Evolutionary conservation across 495 filamentous ascomycete genomes (phyloP).

Genomic region (Ramalina peruviana): DNA sequence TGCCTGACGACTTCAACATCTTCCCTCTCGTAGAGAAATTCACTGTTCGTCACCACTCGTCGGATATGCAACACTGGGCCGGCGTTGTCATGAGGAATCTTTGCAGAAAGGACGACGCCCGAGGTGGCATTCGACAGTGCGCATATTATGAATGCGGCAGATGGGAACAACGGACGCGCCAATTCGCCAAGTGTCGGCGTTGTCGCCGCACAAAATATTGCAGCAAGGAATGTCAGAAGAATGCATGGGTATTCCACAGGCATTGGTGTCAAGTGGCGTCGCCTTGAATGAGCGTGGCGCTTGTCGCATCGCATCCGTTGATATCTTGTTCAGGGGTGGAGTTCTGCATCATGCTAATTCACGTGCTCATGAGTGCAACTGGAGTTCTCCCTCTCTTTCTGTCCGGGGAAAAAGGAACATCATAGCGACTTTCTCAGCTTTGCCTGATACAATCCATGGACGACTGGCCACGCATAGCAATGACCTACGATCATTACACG

Average conservation of each 20-base stretch:
- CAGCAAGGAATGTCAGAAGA: conserved; percentile 99
- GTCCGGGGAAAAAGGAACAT: no score
- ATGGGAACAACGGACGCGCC: conserved; percentile 90
- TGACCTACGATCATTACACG: no score
- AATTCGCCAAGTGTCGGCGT: conserved; percentile 94
- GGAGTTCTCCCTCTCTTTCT: not conserved
- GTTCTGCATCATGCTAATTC: no score
- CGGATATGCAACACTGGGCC: conserved; percentile 99
- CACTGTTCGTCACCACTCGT: conserved; percentile 83
- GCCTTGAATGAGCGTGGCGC: conserved; percentile 25
- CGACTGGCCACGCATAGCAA: no score
- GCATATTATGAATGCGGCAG: conserved; percentile 96
- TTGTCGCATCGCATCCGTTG: no score
- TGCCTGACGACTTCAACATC: conserved; percentile 91
- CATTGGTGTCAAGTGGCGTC: conserved; percentile 89
- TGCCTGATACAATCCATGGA: no score
- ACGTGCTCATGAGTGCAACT: not conserved
- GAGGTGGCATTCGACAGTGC: conserved; percentile 89
- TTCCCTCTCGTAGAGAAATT: conserved; percentile 98
- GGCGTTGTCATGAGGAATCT: conserved; percentile 98
- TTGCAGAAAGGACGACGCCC: conserved; percentile 90
- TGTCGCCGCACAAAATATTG: conserved; percentile 98
- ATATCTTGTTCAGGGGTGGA: no score
- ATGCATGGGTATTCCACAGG: conserved; percentile 92
- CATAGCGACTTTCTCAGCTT: no score